Evolutionary conservation across 2,329 filamentous ascomycete species (phyloP).

Genomic region (Aspergillus cejpii): DNA sequence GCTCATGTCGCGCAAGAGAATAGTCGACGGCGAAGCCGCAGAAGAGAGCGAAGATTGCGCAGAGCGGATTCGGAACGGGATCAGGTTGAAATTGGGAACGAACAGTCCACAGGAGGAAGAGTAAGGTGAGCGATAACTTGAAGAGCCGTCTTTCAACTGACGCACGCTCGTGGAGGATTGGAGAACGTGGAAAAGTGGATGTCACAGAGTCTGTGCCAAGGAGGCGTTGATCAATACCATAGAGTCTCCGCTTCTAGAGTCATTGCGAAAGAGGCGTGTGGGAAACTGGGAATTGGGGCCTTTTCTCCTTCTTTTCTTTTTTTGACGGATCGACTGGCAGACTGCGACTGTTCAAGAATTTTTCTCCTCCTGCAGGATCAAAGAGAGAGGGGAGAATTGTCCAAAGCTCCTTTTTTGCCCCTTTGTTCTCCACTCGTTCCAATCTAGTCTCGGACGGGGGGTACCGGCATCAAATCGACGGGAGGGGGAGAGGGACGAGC

Average conservation of each 20-base stretch:
- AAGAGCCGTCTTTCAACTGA: constrained; percentile 13
- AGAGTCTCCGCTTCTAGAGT: constrained; percentile 22
- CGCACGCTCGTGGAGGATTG: constrained; percentile 18
- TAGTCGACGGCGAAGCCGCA: constrained; percentile 13
- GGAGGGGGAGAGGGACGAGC: not conserved
- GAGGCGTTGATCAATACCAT: constrained; percentile 29
- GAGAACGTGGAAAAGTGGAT: constrained; percentile 24
- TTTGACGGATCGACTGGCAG: not conserved
- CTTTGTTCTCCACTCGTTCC: not conserved
- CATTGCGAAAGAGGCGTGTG: constrained; percentile 28
- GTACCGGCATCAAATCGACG: not conserved
- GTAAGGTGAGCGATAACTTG: constrained; percentile 8
- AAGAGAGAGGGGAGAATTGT: not conserved
- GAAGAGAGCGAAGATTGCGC: constrained; percentile 8
- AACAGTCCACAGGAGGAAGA: constrained; percentile 8
- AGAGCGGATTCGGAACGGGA: constrained; percentile 1
- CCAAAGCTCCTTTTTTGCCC: not conserved
- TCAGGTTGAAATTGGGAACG: constrained; percentile 4
- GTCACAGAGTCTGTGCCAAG: constrained; percentile 20
- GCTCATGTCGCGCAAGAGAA: constrained; percentile 32
- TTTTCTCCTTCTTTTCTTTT: constrained; percentile 6
- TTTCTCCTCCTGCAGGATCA: not conserved
- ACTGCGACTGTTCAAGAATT: not conserved
- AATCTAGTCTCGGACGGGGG: not conserved
- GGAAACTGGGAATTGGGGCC: constrained; percentile 8